phyloP scores from a whole-genome alignment of 495 filamentous ascomycete genomes.

The Terfezia boudieri region DNA sequence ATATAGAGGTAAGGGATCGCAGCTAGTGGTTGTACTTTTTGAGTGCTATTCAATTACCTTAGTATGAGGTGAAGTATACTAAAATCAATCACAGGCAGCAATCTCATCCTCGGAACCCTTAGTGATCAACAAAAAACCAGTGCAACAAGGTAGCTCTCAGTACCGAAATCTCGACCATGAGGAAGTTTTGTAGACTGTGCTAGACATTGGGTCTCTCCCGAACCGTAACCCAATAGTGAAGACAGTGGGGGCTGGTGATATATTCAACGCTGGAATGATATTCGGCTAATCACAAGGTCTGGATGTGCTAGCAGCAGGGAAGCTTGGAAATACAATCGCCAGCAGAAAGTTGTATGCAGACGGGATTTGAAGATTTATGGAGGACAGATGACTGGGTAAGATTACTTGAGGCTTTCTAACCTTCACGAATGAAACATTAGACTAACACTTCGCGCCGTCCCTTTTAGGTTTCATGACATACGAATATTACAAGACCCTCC shows the following conservation, averaged over 20 bases:
- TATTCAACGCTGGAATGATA: neutral
- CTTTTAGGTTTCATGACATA: no score
- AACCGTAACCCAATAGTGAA: neutral
- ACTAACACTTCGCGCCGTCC: no score
- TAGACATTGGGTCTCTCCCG: neutral
- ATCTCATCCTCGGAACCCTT: no score
- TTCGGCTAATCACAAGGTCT: neutral
- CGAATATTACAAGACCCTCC: no score
- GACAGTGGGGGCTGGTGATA: neutral
- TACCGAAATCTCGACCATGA: no score
- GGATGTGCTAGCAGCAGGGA: neutral
- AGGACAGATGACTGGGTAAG: no score
- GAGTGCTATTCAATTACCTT: neutral
- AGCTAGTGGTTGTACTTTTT: conserved; percentile 92
- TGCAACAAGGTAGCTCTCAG: no score
- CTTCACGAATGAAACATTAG: no score
- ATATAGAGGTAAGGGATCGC: conserved; percentile 78
- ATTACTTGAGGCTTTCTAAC: no score
- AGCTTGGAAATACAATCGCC: neutral
- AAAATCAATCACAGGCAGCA: conserved; percentile 32
- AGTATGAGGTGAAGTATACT: neutral
- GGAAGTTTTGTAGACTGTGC: no score
- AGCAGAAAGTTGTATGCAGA: neutral
- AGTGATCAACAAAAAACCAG: conserved; percentile 23
- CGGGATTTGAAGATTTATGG: neutral